Evolutionary conservation across 208 protist species (phyloP).

Genomic region (Leishmania tropica): DNA sequence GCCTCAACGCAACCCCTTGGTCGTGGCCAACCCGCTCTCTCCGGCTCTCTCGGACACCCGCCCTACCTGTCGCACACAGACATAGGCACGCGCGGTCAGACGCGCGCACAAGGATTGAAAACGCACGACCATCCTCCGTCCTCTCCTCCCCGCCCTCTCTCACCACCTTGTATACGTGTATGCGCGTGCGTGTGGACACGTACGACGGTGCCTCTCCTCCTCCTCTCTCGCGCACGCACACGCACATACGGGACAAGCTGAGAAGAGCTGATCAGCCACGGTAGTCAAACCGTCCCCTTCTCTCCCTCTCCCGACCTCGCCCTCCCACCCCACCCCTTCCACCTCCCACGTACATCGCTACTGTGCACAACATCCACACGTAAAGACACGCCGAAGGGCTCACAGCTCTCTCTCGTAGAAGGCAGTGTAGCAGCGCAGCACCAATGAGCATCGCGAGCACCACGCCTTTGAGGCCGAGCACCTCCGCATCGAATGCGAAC

Average conservation of each 20-base stretch:
- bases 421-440: background rate
- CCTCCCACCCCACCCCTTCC: too few relatives aligned
- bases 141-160: background rate
- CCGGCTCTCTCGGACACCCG: background rate
- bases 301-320: background rate
- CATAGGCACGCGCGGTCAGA: background rate
- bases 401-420: background rate
- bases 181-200: background rate
- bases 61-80: background rate
- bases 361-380: background rate
- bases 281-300: background rate
- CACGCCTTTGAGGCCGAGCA: background rate
- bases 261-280: background rate
- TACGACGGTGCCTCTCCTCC: background rate
- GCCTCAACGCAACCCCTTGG: background rate
- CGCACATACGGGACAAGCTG: background rate
- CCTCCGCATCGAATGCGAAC: constrained; percentile 11
- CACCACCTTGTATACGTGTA: background rate
- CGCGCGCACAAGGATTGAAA: background rate
- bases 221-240: background rate
- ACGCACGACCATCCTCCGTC: background rate
- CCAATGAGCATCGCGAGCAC: background rate
- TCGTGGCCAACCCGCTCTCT: background rate
- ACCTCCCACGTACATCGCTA: background rate
- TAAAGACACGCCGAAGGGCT: constrained; percentile 8